Evolutionary conservation across 345 rosid species (phyloP).

Genomic region (Populus ilicifolia): DNA sequence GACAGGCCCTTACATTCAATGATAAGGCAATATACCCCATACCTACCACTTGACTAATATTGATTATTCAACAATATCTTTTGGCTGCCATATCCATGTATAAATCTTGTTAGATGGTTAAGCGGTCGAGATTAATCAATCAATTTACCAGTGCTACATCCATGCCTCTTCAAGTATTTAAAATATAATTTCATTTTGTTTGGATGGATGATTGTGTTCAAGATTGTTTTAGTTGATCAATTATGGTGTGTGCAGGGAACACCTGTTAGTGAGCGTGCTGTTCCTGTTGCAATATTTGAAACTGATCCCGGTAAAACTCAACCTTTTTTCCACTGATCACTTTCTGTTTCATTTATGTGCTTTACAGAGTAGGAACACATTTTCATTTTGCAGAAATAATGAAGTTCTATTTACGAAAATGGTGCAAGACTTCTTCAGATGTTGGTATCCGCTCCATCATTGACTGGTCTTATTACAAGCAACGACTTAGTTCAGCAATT

Average conservation of each 20-base stretch:
- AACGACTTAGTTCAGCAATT: constrained; percentile 85
- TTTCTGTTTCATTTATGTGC: neutral
- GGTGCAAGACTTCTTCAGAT: constrained; percentile 84
- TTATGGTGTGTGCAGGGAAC: constrained; percentile 62
- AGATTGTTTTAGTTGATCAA: constrained; percentile 4
- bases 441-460: constrained; percentile 74
- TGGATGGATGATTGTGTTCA: constrained; percentile 6
- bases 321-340: constrained; percentile 19
- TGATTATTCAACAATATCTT: too few species aligned
- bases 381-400: constrained; percentile 54
- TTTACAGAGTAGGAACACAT: constrained; percentile 15
- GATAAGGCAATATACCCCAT: too few species aligned
- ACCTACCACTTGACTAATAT: too few species aligned
- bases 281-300: constrained; percentile 97
- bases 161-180: constrained; percentile 2
- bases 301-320: constrained; percentile 63
- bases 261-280: constrained; percentile 97
- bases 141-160: too few species aligned
- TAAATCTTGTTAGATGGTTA: too few species aligned
- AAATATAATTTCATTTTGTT: constrained; percentile 11
- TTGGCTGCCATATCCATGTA: too few species aligned
- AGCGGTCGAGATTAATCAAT: too few species aligned
- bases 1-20: too few species aligned
- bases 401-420: constrained; percentile 71
- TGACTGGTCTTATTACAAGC: constrained; percentile 95